Base-by-base conservation (phyloP, 768 basidiomycete species). In the Hirschioporus abietinus region DNA sequence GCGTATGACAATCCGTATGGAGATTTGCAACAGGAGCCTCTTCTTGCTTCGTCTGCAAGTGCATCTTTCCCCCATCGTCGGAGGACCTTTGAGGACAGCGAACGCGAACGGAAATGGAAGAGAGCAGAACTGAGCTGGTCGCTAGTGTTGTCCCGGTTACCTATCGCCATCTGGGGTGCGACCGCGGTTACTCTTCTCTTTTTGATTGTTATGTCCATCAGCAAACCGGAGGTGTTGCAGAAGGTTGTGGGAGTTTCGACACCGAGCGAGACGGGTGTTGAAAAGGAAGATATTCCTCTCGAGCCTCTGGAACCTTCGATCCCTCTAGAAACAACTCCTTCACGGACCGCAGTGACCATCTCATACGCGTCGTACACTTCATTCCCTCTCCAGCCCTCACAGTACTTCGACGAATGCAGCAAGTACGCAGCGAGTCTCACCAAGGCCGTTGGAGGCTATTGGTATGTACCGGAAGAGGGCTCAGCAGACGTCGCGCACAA, bases 361-460 rank as follows among this genome's bases (percentile, higher is more conserved):
- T 86, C 84, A 25, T 87, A 87, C 74, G 81, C 78, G 69, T 85
- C 84, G 70, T 86, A 86, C 72, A 84, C 86, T 7, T 76, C 69
- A 25, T 88, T 88, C 72, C 88, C 88, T 8, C 78, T 89, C 9
- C 81, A 79, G 27, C 82, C 87, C 5, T 70, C 74, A 12, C 79
- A 90, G 76, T 90, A 88, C 73, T 79, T 79, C 20, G 69, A 74
- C 0, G 83, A 89, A 75, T 91, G 90, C 71, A 74, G 77, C 65
- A 85, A 83, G 69, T 68, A 86, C 24, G 77, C 79, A 69, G 67
- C 75, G 20, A 81, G 80, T 7, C 80, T 80, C 64, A 83, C 85
- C 80, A 71, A 78, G 71, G 58, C 90, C 85, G 69, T 91, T 88
- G 89, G 77, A 63, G 52, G 70, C 66, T 63, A 81, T 59, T 65